phyloP scores from a whole-genome alignment of 1,284 basidiomycete genomes.

The Ustilago lituana region DNA sequence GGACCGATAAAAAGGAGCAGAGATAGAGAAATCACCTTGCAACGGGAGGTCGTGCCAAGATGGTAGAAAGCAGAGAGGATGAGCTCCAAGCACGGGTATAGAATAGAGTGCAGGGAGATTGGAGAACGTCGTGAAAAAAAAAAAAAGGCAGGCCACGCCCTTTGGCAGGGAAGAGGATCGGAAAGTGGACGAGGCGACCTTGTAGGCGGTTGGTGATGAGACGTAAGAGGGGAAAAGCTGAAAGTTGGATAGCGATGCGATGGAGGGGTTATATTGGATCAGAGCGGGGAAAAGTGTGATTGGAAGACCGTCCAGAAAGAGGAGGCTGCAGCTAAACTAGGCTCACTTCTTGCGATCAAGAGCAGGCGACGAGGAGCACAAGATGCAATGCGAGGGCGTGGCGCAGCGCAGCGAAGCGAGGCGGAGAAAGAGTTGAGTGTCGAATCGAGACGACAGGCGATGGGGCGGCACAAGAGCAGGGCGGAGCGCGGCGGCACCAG shows the following conservation, averaged over 20 bases:
- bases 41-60: conserved; percentile 1
- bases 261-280: conserved; percentile 15
- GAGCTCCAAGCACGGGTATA: conserved; percentile 30
- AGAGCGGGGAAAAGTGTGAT: conserved; percentile 14
- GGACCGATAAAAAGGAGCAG: neutral
- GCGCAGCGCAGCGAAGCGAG: conserved; percentile 3
- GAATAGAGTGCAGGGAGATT: conserved; percentile 12
- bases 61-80: neutral
- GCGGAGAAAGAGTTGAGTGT: conserved; percentile 6
- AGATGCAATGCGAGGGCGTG: too few relatives aligned
- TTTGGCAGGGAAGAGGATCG: conserved; percentile 1
- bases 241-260: neutral
- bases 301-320: too few relatives aligned
- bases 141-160: conserved; percentile 1
- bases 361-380: too few relatives aligned
- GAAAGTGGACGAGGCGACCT: conserved; percentile 3
- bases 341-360: too few relatives aligned
- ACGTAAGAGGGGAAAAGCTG: neutral
- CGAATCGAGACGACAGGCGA: too few relatives aligned
- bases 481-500: neutral
- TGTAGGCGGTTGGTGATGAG: neutral
- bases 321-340: too few relatives aligned
- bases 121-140: conserved; percentile 5
- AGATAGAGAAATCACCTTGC: neutral
- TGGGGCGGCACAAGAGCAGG: neutral